Evolutionary conservation across 2,329 filamentous ascomycete genomes (phyloP).

Genomic region (Sclerotinia borealis): DNA sequence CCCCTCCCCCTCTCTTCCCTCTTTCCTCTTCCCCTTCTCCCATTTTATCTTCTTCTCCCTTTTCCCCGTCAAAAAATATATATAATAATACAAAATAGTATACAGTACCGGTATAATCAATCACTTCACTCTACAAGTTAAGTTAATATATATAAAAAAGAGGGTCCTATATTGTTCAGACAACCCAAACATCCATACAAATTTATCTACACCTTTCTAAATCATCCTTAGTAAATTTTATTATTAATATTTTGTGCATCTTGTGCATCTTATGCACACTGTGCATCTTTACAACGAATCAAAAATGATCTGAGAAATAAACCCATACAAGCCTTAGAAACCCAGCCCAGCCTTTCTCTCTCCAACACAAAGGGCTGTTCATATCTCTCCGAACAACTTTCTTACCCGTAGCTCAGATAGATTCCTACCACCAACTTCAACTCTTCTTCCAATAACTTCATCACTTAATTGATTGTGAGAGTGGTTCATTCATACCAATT

Average conservation of each 20-base stretch:
- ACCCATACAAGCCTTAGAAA: conserved; percentile 2
- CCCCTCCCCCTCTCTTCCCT: too few relatives aligned
- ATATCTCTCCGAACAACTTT: conserved; percentile 6
- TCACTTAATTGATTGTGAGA: background rate
- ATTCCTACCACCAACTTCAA: background rate
- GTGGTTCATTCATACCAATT: background rate
- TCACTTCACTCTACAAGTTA: too few relatives aligned
- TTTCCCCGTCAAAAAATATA: too few relatives aligned
- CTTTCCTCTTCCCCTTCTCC: too few relatives aligned
- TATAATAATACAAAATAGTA: too few relatives aligned
- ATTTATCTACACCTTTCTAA: background rate
- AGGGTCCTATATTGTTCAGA: conserved; percentile 7
- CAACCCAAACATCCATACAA: conserved; percentile 3
- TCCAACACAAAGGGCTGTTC: conserved; percentile 8
- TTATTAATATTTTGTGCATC: conserved; percentile 4
- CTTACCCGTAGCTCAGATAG: background rate
- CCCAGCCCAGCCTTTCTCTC: background rate
- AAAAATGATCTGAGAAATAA: conserved; percentile 1
- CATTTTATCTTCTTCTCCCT: too few relatives aligned
- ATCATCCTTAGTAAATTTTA: background rate
- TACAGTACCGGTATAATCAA: too few relatives aligned
- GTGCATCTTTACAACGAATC: conserved; percentile 2
- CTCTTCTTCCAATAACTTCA: conserved; percentile 9
- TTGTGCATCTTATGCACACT: conserved; percentile 4
- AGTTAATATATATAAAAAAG: too few relatives aligned